Conservation (phyloP, 2,329 filamentous ascomycete species). For the Paracoccidioides lutzii region DNA sequence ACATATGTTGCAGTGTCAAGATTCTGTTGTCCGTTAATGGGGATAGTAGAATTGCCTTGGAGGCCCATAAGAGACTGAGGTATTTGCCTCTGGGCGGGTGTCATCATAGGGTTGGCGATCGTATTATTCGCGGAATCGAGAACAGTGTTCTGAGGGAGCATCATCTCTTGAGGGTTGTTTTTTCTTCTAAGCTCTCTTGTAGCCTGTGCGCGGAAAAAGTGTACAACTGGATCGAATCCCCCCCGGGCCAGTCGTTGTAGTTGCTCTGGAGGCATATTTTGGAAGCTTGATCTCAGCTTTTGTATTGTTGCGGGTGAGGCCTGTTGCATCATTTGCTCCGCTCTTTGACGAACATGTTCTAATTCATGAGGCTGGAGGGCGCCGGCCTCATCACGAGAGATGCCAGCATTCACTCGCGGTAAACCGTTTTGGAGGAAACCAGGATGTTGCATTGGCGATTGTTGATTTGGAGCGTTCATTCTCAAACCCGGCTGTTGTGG, state of each 20-base stretch:
- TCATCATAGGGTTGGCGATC: conserved; percentile 25
- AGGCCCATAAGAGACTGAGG: conserved; percentile 31
- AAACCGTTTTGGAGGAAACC: conserved; percentile 17
- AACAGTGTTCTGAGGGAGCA: conserved; percentile 17
- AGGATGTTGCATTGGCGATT: conserved; percentile 16
- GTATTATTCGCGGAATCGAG: conserved; percentile 18
- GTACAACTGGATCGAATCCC: conserved; percentile 38
- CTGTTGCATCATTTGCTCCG: conserved; percentile 35
- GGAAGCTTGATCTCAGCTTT: conserved; percentile 36
- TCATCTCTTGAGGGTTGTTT: conserved; percentile 20
- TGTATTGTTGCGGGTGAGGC: conserved; percentile 34
- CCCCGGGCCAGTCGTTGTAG: conserved; percentile 33
- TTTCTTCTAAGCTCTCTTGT: conserved; percentile 29
- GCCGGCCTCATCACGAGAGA: conserved; percentile 23
- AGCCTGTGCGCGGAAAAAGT: conserved; percentile 39
- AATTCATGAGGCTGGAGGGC: conserved; percentile 29
- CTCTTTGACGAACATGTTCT: conserved; percentile 34
- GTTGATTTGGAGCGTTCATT: conserved; percentile 7
- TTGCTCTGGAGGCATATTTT: conserved; percentile 35
- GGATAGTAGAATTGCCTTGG: conserved; percentile 26
- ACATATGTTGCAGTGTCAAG: conserved; percentile 24
- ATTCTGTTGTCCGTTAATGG: conserved; percentile 20
- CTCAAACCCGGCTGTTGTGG: conserved; percentile 9
- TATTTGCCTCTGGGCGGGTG: conserved; percentile 28
- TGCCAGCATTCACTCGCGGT: conserved; percentile 18